Conservation (phyloP, 495 filamentous ascomycete genomes). For the Beverwykella pulmonaria region DNA sequence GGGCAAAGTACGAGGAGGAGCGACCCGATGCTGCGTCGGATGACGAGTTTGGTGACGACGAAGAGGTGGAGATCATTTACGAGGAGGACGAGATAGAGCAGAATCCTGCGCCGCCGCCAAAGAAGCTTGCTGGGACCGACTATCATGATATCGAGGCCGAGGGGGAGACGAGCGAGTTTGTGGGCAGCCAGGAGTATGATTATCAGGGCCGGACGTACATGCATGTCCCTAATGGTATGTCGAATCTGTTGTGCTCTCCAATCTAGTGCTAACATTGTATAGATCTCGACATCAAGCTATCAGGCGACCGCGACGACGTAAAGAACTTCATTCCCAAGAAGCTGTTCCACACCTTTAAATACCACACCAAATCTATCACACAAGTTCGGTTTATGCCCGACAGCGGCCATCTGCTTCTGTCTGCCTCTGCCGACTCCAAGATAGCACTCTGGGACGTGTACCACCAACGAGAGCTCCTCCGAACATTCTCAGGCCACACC, state of each 20-base stretch:
- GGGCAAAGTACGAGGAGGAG: slow-evolving; percentile 80
- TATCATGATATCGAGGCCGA: slow-evolving; percentile 58
- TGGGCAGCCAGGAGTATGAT: slow-evolving; percentile 79
- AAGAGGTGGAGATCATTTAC: slow-evolving; percentile 76
- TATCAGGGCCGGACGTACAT: slow-evolving; percentile 92
- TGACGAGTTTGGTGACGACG: slow-evolving; percentile 58
- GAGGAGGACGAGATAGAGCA: slow-evolving; percentile 64
- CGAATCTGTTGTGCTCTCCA: neutral
- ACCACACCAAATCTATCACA: slow-evolving; percentile 82
- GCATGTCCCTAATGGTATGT: slow-evolving; percentile 87
- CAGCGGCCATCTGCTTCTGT: slow-evolving; percentile 85
- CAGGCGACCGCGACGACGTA: slow-evolving; percentile 72
- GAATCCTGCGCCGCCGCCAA: slow-evolving; percentile 55
- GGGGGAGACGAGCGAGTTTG: slow-evolving; percentile 78
- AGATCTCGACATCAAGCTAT: slow-evolving; percentile 77
- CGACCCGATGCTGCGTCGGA: slow-evolving; percentile 47
- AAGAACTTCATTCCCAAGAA: slow-evolving; percentile 96
- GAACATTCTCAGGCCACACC: slow-evolving; percentile 85
- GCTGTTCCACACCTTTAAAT: slow-evolving; percentile 83
- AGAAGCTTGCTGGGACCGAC: slow-evolving; percentile 59
- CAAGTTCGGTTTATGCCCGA: slow-evolving; percentile 84
- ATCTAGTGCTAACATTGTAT: neutral
- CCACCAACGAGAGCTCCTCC: slow-evolving; percentile 80
- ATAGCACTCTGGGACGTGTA: slow-evolving; percentile 97
- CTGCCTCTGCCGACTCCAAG: slow-evolving; percentile 80